A percentile compares a stretch with the other conserved stretches of the same genome.
Evolutionary conservation across 1,284 basidiomycete species (phyloP).

Genomic region (Singerocomus inundabilis): DNA sequence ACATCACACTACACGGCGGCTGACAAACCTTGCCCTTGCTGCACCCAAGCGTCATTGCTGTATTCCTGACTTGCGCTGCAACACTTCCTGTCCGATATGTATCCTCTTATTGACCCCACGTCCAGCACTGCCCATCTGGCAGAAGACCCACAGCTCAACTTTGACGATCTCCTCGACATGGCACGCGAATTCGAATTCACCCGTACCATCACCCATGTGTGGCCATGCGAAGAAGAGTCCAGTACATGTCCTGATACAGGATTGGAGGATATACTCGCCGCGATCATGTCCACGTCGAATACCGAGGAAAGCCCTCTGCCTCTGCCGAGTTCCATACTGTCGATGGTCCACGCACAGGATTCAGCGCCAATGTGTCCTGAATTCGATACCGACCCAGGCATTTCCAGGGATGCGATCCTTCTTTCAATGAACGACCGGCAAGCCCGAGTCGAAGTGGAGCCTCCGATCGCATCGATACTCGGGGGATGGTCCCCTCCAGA

Average conservation of each 20-base stretch:
- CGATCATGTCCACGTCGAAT: slow-evolving; percentile 5
- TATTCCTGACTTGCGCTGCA: slow-evolving; percentile 16
- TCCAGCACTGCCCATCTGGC: neutral
- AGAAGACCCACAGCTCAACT: slow-evolving; percentile 17
- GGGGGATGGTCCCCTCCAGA: slow-evolving; percentile 26
- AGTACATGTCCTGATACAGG: slow-evolving; percentile 5
- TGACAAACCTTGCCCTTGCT: slow-evolving; percentile 19
- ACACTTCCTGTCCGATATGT: slow-evolving; percentile 3
- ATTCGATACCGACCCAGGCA: neutral
- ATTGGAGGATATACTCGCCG: slow-evolving; percentile 25
- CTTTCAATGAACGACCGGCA: neutral
- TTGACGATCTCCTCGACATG: slow-evolving; percentile 32
- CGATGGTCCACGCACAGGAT: neutral
- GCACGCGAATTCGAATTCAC: slow-evolving; percentile 32
- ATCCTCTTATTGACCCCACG: neutral
- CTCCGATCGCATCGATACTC: slow-evolving; percentile 9
- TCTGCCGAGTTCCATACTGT: neutral
- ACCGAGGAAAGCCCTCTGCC: slow-evolving; percentile 8
- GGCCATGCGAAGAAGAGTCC: slow-evolving; percentile 24
- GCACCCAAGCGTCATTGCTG: neutral
- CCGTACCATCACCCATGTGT: slow-evolving; percentile 21
- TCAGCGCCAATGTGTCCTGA: neutral
- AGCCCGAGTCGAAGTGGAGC: neutral
- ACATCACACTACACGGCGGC: slow-evolving; percentile 6
- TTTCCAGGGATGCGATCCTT: neutral